Evolutionary conservation across 768 basidiomycete species (phyloP).

Genomic region (Asterophora parasitica): DNA sequence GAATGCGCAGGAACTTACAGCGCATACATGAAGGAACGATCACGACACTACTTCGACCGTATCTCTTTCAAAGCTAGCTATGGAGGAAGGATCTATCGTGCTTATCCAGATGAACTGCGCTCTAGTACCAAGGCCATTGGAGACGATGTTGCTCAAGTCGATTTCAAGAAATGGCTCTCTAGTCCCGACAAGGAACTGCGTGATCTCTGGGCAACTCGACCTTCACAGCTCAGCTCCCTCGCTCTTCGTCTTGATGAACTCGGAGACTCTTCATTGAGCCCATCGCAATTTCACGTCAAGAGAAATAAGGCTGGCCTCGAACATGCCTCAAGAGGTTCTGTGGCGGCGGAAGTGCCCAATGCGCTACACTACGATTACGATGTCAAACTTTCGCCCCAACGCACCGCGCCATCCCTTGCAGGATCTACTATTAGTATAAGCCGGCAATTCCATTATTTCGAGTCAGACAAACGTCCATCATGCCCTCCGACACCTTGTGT

Average conservation of each 20-base stretch:
- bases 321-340: neutral
- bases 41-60: constrained; percentile 43
- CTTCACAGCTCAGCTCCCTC: neutral
- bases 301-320: neutral
- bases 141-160: constrained; percentile 18
- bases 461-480: too few relatives aligned
- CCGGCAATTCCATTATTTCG: neutral
- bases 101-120: neutral
- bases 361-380: constrained; percentile 1
- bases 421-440: neutral
- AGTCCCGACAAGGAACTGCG: constrained; percentile 6
- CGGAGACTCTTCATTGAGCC: neutral
- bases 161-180: constrained; percentile 29
- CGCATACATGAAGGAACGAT: constrained; percentile 45
- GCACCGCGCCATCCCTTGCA: neutral
- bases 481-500: neutral
- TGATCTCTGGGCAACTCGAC: neutral
- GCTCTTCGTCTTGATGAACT: too few relatives aligned
- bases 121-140: neutral
- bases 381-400: neutral
- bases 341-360: neutral
- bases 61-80: constrained; percentile 20
- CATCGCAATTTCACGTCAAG: neutral
- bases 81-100: constrained; percentile 3
- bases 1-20: constrained; percentile 51